phyloP scores from a whole-genome alignment of 805 yeast genomes.

The Kazachstania bromeliacearum region DNA sequence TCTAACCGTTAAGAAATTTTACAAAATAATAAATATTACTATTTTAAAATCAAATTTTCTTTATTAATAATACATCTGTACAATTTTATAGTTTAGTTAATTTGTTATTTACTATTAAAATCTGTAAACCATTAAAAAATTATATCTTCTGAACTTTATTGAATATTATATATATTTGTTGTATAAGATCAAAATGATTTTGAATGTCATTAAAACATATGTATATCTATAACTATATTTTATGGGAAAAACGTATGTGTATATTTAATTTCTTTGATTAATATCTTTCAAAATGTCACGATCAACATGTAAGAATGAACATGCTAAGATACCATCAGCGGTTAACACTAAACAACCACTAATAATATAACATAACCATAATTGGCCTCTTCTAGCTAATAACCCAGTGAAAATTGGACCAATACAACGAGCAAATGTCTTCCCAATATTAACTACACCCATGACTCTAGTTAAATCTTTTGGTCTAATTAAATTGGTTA shows the following conservation, averaged over 20 bases:
- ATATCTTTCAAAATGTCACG: constrained; percentile 19
- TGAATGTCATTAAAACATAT: no score
- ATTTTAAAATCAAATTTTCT: background rate
- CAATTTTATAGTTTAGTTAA: constrained; percentile 11
- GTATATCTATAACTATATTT: background rate
- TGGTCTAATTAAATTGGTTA: constrained; percentile 56
- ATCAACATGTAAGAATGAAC: constrained; percentile 30
- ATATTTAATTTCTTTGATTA: constrained; percentile 2
- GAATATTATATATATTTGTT: background rate
- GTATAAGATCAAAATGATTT: background rate
- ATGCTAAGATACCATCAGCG: constrained; percentile 29
- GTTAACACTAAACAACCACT: constrained; percentile 39
- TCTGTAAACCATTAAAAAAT: background rate
- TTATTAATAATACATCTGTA: constrained; percentile 9
- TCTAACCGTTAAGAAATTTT: constrained; percentile 86
- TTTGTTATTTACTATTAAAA: constrained; percentile 3
- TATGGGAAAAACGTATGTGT: background rate
- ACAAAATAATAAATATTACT: background rate
- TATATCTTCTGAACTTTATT: background rate
- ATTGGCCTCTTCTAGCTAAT: constrained; percentile 42
- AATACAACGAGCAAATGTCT: constrained; percentile 72
- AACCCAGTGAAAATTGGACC: constrained; percentile 78
- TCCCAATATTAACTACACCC: constrained; percentile 80
- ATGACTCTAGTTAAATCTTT: constrained; percentile 63
- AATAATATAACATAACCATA: constrained; percentile 45